Evolutionary conservation across 805 yeast species (phyloP).

Genomic region (Teunomyces pallodes): DNA sequence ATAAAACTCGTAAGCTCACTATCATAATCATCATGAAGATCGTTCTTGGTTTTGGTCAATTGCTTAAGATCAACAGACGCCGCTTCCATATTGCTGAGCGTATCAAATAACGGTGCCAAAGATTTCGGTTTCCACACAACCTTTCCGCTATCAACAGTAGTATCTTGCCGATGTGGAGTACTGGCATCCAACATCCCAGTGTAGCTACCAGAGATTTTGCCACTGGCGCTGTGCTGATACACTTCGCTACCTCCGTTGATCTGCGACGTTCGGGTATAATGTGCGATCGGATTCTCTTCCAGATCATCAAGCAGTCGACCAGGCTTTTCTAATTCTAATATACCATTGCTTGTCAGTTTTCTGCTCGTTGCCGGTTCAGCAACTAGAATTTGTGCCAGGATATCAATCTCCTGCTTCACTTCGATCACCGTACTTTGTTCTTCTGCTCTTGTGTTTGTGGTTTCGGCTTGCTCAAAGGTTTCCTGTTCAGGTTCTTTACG

Average conservation of each 20-base stretch:
- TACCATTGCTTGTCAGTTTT: too few relatives aligned
- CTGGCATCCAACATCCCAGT: slow-evolving; percentile 13
- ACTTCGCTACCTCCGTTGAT: neutral
- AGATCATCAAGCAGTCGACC: neutral
- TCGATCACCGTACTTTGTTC: neutral
- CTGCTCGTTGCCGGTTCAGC: too few relatives aligned
- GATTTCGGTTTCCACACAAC: slow-evolving; percentile 11
- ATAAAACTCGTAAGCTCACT: slow-evolving; percentile 65
- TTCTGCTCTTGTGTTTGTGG: neutral
- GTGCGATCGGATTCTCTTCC: slow-evolving; percentile 7
- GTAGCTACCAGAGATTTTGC: slow-evolving; percentile 9
- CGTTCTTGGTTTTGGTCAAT: slow-evolving; percentile 35
- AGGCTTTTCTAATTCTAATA: neutral
- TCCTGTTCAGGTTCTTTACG: too few relatives aligned
- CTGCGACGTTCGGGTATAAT: slow-evolving; percentile 8
- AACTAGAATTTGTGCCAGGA: neutral
- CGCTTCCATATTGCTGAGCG: slow-evolving; percentile 28
- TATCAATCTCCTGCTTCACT: neutral
- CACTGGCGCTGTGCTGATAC: neutral
- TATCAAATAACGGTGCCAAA: slow-evolving; percentile 11
- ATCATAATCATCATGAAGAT: slow-evolving; percentile 59
- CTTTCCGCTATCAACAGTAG: neutral
- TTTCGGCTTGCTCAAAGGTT: slow-evolving; percentile 5
- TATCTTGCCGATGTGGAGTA: slow-evolving; percentile 11
- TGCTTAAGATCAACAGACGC: slow-evolving; percentile 33